Evolutionary conservation across 2,329 filamentous ascomycete species (phyloP).

Genomic region (Sporothrix pallida): DNA sequence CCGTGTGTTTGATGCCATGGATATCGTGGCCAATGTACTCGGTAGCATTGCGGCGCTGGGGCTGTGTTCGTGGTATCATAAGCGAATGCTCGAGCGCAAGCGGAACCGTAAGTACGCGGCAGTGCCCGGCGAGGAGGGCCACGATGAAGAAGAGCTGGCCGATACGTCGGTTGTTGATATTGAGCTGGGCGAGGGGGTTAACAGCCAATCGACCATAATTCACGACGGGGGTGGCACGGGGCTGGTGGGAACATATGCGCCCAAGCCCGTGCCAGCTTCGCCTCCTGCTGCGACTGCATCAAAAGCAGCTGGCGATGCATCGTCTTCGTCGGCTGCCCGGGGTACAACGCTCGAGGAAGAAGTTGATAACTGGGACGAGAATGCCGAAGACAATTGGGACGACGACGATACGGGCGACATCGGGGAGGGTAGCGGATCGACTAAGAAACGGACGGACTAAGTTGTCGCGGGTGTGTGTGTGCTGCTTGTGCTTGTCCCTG

Average conservation of each 20-base stretch:
- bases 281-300: constrained; percentile 65
- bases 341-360: constrained; percentile 71
- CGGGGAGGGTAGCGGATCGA: constrained; percentile 32
- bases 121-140: constrained; percentile 65
- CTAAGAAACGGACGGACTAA: constrained; percentile 43
- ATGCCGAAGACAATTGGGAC: constrained; percentile 65
- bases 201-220: constrained; percentile 42
- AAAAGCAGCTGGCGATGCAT: constrained; percentile 34
- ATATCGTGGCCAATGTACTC: constrained; percentile 85
- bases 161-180: constrained; percentile 66
- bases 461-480: neutral
- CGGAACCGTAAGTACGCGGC: constrained; percentile 74
- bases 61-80: constrained; percentile 89
- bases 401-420: constrained; percentile 48
- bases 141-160: constrained; percentile 72
- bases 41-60: constrained; percentile 75
- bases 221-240: constrained; percentile 64
- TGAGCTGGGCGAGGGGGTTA: constrained; percentile 71
- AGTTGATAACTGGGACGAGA: constrained; percentile 94
- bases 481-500: neutral
- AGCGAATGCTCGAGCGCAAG: constrained; percentile 90
- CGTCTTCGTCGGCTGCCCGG: constrained; percentile 36
- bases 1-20: constrained; percentile 75
- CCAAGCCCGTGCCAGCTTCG: neutral
- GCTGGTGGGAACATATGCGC: neutral